Base-by-base conservation (phyloP, 164 flowering plant species). In the Cinnamomum chago region DNA sequence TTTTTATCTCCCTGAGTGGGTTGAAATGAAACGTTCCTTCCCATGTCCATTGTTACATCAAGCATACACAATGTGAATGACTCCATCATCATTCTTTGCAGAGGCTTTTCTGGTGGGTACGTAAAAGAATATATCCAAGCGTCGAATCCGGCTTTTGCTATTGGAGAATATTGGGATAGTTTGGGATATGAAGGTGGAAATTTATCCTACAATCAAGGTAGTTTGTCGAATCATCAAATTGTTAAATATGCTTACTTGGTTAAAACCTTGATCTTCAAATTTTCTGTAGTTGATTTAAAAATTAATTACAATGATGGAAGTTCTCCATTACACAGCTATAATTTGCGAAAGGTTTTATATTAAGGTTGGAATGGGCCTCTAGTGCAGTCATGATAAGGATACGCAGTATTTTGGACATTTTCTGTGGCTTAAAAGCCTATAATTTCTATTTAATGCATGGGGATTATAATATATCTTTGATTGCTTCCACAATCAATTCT, bases 151-250 rank as follows among this genome's bases (percentile, higher is more conserved):
- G 86, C 85, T 68, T 88, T 87, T 83, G 85, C 92, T 18, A 84
- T 88, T 69, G 92, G 90, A 68, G 92, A 88, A 82, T 85, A 88
- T 67, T 88, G 92, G 92, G 92, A 88, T 73, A 84, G 87, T 72
- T 79, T 88, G 73, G 79, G 83, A 67, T 88, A 87, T 80, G 88
- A 85, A 80, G 84, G 87, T 65, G 89, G 91, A 67, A 81, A 85
- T 71, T 72, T 88, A 74, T 85, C 86, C 71, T 88, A 88, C 79
- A 88, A 88, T 72, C 91, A 88, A 86, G 90, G 90, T 87, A 79
- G 62, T 51, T 52, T 11, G 64, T 65, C 62, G 10, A 68, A 71
- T 20, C 22, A n/a, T n/a, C n/a, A 23, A 27, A 58, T 40, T 20
- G 20, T 20, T 70, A 15, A 4, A 67, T 10, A 47, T 70, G 30